A percentile compares a stretch with the other conserved stretches of the same genome.
Conservation (phyloP, 2,329 filamentous ascomycete species). For the Penicillium sp. region DNA sequence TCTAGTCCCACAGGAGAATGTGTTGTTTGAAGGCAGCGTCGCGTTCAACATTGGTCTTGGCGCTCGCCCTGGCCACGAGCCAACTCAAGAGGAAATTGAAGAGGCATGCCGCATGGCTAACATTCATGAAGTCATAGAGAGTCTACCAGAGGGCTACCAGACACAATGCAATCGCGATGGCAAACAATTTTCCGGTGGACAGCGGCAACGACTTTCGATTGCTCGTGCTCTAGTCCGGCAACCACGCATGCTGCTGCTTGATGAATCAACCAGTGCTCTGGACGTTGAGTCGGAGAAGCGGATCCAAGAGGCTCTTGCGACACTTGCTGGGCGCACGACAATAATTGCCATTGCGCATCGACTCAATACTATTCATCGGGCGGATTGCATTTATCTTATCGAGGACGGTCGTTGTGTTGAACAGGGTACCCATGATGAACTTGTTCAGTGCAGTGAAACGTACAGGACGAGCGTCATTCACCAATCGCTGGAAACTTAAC, state of each 20-base stretch:
- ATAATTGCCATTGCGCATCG: slow-evolving; percentile 47
- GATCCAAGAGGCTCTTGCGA: slow-evolving; percentile 47
- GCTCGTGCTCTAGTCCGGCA: slow-evolving; percentile 60
- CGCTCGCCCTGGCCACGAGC: slow-evolving; percentile 56
- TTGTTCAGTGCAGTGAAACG: slow-evolving; percentile 53
- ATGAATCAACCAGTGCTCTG: slow-evolving; percentile 64
- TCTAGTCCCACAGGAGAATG: slow-evolving; percentile 52
- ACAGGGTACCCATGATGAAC: slow-evolving; percentile 53
- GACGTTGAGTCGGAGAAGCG: slow-evolving; percentile 57
- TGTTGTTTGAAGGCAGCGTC: slow-evolving; percentile 53
- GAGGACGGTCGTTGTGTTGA: slow-evolving; percentile 55
- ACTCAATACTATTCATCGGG: slow-evolving; percentile 50
- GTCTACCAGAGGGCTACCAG: slow-evolving; percentile 67
- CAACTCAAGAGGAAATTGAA: slow-evolving; percentile 64
- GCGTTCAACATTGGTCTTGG: slow-evolving; percentile 51
- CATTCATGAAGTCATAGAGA: slow-evolving; percentile 69
- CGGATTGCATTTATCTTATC: slow-evolving; percentile 78
- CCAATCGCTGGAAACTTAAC: slow-evolving; percentile 46
- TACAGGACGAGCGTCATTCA: slow-evolving; percentile 57
- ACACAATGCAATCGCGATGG: slow-evolving; percentile 63
- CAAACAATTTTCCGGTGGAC: slow-evolving; percentile 60
- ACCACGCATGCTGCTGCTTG: slow-evolving; percentile 60
- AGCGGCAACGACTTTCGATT: slow-evolving; percentile 62
- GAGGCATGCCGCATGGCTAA: slow-evolving; percentile 69
- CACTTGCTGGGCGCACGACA: slow-evolving; percentile 36